Evolutionary conservation across 2,329 filamentous ascomycete genomes (phyloP).

Genomic region (Alternaria incomplexa): DNA sequence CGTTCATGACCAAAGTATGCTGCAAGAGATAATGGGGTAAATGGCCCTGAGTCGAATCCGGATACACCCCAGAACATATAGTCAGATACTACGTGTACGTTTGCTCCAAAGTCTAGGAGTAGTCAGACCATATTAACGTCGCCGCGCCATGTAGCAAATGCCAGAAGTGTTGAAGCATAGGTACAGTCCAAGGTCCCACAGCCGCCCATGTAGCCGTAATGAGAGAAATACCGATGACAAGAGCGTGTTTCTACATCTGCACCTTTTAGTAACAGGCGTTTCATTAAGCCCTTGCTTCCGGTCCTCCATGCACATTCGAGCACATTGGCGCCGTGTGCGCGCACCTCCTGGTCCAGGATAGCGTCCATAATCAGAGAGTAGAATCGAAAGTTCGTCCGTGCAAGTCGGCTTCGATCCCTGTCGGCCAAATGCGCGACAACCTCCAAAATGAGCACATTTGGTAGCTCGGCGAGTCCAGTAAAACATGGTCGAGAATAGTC

Average conservation of each 20-base stretch:
- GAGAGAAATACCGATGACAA: too few relatives aligned
- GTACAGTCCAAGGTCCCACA: too few relatives aligned
- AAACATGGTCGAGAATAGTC: not conserved
- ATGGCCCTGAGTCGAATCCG: too few relatives aligned
- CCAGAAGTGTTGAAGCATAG: not conserved
- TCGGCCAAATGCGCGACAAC: not conserved
- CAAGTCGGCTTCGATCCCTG: not conserved
- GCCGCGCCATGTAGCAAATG: not conserved
- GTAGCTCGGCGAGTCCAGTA: not conserved
- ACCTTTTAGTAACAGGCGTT: not conserved
- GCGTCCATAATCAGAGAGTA: not conserved
- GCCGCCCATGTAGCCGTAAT: too few relatives aligned
- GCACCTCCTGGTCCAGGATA: not conserved
- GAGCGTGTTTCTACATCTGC: not conserved
- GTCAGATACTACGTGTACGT: too few relatives aligned
- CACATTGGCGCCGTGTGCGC: not conserved
- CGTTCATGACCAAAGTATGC: not conserved
- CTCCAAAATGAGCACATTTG: not conserved
- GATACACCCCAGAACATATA: too few relatives aligned
- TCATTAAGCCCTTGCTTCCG: not conserved
- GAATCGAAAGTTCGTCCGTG: not conserved
- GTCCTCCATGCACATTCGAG: not conserved
- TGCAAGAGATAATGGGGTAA: not conserved
- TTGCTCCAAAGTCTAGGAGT: not conserved
- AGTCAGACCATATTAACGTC: not conserved